Conservation (phyloP, 495 filamentous ascomycete species). For the Neurospora sp. region DNA sequence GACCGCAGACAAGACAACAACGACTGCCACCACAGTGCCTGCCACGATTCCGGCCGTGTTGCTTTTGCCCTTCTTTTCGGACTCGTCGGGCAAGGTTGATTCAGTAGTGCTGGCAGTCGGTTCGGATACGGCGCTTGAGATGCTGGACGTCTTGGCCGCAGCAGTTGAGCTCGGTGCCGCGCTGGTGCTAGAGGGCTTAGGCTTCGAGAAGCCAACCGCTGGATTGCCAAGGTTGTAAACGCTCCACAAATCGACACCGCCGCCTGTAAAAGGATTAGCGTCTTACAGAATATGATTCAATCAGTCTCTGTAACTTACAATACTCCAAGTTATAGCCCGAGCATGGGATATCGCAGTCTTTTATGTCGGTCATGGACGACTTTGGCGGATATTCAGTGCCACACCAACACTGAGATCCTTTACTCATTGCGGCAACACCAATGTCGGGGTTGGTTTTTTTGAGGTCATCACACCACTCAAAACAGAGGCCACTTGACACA, state of each 20-base stretch:
- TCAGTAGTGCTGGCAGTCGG: slow-evolving; percentile 8
- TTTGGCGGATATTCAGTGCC: slow-evolving; percentile 47
- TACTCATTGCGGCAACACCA: not conserved
- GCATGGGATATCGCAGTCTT: slow-evolving; percentile 46
- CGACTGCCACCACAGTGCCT: slow-evolving; percentile 77
- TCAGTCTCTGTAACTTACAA: slow-evolving; percentile 41
- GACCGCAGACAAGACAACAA: slow-evolving; percentile 53
- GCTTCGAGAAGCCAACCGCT: slow-evolving; percentile 8
- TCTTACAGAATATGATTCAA: not conserved
- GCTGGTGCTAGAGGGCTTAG: not conserved
- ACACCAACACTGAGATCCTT: slow-evolving; percentile 45
- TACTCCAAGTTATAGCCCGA: slow-evolving; percentile 40
- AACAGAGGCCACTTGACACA: slow-evolving; percentile 2
- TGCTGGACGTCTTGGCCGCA: slow-evolving; percentile 13
- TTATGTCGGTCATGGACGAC: slow-evolving; percentile 33
- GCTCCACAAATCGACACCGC: slow-evolving; percentile 33
- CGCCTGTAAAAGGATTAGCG: slow-evolving; percentile 39
- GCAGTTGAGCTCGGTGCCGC: not conserved
- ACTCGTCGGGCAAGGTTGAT: slow-evolving; percentile 20
- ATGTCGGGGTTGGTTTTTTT: too few relatives aligned
- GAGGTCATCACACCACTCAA: too few relatives aligned
- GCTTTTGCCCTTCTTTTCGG: slow-evolving; percentile 29
- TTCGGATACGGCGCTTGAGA: slow-evolving; percentile 2
- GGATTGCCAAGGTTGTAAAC: slow-evolving; percentile 43
- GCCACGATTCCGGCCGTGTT: slow-evolving; percentile 66